Evolutionary conservation across 2,329 filamentous ascomycete genomes (phyloP), one percentile per base, ranked within the genome.

Genomic region (Arachnomyces sp.): DNA sequence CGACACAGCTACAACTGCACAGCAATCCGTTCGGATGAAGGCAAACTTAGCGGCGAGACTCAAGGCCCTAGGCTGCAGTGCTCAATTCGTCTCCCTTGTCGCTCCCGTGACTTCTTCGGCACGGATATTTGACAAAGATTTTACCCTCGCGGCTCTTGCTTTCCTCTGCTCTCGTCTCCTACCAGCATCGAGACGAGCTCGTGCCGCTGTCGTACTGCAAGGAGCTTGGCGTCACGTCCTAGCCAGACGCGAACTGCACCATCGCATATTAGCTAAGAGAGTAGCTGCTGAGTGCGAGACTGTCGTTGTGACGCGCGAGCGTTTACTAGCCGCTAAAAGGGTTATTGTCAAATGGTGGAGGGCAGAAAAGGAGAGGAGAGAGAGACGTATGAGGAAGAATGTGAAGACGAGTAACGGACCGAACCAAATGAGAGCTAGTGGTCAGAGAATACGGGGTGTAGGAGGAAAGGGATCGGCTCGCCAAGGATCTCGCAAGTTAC

Each of bases 91-190:
- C 57, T 56, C 56, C 37, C 67, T 71, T 38, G 69, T 72, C 46
- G 57, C 49, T 12, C 52, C 50, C 7, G 47, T 39, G 25, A 53
- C 55, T 14, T 41, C 36, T 7, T 42, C 51, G 5, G 47, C 53
- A n/a, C 60, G 64, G 17, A 67, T 79, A 16, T 73, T 76, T 9
- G 69, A 72, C 41, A 62, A 62, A 17, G 68, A 73, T 48, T 78
- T 77, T 45, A 76, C 73, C 0, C 54, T 78, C 17, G 69, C 73
- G 2, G 69, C 73, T 2, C 68, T 82, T 6, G 68, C 75, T 3
- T 80, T 80, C 53, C 67, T 82, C 4, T 76, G 75, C 31, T 77
- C 74, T 3, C 68, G 77, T 31, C 60, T 81, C 1, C 61, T 81
- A 3, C 68, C 71, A 0, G 64, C 75, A 4, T 68, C 69, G 1